Evolutionary conservation across 2,329 filamentous ascomycete genomes (phyloP).

Genomic region (Exserohilum turcica): DNA sequence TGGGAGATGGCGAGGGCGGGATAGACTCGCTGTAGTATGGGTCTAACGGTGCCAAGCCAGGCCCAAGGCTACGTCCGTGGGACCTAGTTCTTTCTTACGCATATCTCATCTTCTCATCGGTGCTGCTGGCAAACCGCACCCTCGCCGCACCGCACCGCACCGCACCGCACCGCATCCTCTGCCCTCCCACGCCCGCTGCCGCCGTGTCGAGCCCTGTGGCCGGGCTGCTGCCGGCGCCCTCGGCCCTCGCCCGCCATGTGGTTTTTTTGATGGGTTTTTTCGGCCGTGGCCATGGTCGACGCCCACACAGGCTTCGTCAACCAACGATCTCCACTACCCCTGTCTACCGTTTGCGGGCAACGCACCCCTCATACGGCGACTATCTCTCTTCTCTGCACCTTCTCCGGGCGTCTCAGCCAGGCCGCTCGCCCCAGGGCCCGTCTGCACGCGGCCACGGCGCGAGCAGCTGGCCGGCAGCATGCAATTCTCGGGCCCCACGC

Average conservation of each 20-base stretch:
- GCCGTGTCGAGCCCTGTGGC: neutral
- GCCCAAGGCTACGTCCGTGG: conserved; percentile 26
- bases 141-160: conserved; percentile 12
- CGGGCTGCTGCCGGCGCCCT: conserved; percentile 14
- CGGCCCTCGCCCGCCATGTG: neutral
- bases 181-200: conserved; percentile 18
- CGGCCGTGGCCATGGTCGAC: conserved; percentile 14
- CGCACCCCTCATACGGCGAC: conserved; percentile 8
- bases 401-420: conserved; percentile 9
- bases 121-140: conserved; percentile 15
- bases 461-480: neutral
- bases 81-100: conserved; percentile 33
- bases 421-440: neutral
- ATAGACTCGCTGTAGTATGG: conserved; percentile 24
- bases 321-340: conserved; percentile 15
- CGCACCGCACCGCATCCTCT: conserved; percentile 11
- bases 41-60: conserved; percentile 26
- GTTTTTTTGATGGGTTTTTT: conserved; percentile 11
- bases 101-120: conserved; percentile 29
- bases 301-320: conserved; percentile 16
- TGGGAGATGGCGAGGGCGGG: conserved; percentile 27
- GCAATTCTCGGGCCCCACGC: neutral
- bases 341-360: conserved; percentile 12
- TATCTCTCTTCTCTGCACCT: conserved; percentile 15
- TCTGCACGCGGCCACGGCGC: neutral